Conservation (phyloP, 768 basidiomycete genomes). For the Lactifluus hygrophoroides region DNA sequence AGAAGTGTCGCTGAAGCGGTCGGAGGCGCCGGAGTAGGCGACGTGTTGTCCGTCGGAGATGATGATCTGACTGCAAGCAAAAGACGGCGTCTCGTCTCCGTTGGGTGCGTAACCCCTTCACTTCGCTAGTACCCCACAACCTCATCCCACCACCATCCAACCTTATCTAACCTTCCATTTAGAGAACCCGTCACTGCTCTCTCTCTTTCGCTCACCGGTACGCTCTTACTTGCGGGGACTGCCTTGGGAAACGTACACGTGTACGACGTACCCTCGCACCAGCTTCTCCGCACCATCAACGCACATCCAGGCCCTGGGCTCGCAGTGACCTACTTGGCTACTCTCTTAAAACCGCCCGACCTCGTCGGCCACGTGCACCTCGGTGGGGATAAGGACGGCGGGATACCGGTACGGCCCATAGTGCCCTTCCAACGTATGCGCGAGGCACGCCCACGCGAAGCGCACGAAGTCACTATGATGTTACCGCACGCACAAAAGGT, state of each 20-base stretch:
- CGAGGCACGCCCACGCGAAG: conserved; percentile 56
- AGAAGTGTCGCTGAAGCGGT: conserved; percentile 53
- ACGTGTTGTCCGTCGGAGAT: conserved; percentile 61
- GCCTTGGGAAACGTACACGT: conserved; percentile 61
- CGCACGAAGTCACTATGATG: conserved; percentile 62
- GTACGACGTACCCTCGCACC: conserved; percentile 87
- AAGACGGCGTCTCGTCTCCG: conserved; percentile 59
- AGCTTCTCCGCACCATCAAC: conserved; percentile 74
- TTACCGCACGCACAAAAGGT: conserved; percentile 43
- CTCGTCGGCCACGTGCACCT: conserved; percentile 74
- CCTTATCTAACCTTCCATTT: conserved; percentile 6
- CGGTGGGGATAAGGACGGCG: conserved; percentile 34
- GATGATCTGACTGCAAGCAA: conserved; percentile 38
- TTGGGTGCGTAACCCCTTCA: conserved; percentile 42
- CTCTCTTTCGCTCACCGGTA: conserved; percentile 66
- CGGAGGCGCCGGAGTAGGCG: conserved; percentile 63
- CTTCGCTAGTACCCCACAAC: neutral
- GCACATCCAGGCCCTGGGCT: conserved; percentile 51
- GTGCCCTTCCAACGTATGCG: conserved; percentile 65
- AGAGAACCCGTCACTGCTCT: conserved; percentile 71
- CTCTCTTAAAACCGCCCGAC: conserved; percentile 82
- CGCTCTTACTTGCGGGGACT: conserved; percentile 79
- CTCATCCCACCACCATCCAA: neutral
- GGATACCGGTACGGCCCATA: conserved; percentile 57
- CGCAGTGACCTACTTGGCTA: conserved; percentile 59